phyloP scores from a whole-genome alignment of 2,329 filamentous ascomycete species.

The Ceratocystis ficicola region DNA sequence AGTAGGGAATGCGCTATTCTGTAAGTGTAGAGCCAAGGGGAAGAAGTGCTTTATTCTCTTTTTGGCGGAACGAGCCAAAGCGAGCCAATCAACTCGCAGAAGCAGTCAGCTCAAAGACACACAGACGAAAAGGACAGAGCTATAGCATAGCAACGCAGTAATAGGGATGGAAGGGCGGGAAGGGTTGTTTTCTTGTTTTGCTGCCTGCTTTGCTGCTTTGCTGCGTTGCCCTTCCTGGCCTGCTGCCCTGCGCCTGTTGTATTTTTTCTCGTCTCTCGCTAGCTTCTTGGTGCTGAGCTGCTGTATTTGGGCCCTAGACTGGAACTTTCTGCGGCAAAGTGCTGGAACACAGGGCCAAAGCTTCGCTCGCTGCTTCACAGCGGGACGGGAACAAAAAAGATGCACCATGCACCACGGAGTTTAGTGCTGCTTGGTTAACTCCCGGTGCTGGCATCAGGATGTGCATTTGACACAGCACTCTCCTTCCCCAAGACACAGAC shows the following conservation, averaged over 20 bases:
- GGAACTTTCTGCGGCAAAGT: neutral
- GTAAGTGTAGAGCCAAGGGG: no score
- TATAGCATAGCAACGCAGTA: neutral
- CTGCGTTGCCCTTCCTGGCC: no score
- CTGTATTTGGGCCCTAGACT: neutral
- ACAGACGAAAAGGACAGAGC: neutral
- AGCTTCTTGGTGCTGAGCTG: no score
- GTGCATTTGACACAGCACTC: neutral
- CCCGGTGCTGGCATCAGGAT: neutral
- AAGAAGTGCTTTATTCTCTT: neutral
- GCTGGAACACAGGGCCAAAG: slow-evolving; percentile 9
- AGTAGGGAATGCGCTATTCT: no score
- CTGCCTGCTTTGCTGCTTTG: no score
- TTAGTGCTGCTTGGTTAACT: no score
- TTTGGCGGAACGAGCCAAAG: neutral
- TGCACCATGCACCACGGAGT: no score
- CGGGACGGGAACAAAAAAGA: neutral
- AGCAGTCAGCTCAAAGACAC: neutral
- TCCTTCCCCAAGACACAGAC: neutral
- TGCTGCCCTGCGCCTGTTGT: no score
- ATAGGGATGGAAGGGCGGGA: neutral
- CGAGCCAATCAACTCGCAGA: slow-evolving; percentile 2
- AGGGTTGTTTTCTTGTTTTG: no score
- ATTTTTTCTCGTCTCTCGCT: no score
- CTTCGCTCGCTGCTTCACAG: slow-evolving; percentile 1